These are phyloP conservation scores for Boletus insuetus DNA, from an alignment of 768 basidiomycete genomes.

Conservation along the genomic window DNA sequence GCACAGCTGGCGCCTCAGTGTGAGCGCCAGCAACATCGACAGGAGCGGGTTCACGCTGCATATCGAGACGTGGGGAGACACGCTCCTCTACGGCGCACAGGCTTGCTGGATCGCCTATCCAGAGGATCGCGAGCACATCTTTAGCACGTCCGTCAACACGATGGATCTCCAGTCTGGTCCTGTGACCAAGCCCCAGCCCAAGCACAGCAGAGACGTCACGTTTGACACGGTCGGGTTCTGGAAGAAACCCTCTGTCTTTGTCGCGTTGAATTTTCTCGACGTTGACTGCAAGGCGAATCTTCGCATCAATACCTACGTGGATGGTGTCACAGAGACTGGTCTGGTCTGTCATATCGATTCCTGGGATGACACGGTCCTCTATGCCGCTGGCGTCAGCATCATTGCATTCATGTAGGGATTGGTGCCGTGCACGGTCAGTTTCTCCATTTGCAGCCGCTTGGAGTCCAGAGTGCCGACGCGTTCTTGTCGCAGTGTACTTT, in stretches of 20 bases:
- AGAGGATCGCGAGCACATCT: conserved; percentile 19
- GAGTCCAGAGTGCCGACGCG: too few relatives aligned
- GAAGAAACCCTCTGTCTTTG: conserved; percentile 18
- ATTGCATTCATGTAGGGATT: conserved; percentile 1
- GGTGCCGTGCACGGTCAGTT: neutral
- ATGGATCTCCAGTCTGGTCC: neutral
- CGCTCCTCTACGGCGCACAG: neutral
- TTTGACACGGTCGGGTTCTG: neutral
- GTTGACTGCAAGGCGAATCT: conserved; percentile 5
- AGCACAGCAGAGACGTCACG: conserved; percentile 2
- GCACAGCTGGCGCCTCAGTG: neutral
- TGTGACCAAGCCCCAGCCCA: conserved; percentile 1
- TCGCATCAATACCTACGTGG: conserved; percentile 12
- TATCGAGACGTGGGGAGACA: conserved; percentile 12
- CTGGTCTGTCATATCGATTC: conserved; percentile 13
- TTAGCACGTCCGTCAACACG: conserved; percentile 13
- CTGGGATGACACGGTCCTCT: conserved; percentile 8
- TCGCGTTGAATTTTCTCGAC: conserved; percentile 18
- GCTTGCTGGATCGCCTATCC: conserved; percentile 23
- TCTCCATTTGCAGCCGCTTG: neutral
- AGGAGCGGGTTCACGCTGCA: conserved; percentile 14
- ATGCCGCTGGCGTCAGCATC: conserved; percentile 2
- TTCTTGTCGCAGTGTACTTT: too few relatives aligned
- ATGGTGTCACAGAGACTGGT: conserved; percentile 1
- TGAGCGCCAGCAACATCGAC: conserved; percentile 9